Evolutionary conservation across 345 rosid genomes (phyloP), one percentile per base, ranked within the genome.

Genomic region (Hevea brasiliensis): DNA sequence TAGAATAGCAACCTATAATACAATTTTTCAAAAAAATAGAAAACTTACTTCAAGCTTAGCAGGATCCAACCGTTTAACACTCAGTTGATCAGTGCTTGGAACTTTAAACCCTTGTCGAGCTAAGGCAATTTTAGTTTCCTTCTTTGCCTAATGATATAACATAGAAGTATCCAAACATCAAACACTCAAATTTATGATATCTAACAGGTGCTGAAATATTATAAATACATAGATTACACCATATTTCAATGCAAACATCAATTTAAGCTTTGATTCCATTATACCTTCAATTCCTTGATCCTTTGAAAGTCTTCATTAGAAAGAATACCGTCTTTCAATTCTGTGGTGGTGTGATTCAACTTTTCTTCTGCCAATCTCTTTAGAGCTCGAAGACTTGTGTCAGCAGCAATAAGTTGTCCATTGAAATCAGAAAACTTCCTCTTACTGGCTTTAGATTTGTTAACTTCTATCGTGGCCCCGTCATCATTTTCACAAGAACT

Each of bases 231-330:
- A n/a, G 62, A 32, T 54, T 40, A 35, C 18, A 68, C 1, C 26
- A 27, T 59, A 45, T 41, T 8, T 53, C n/a, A 45, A 18, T 42
- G 27, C 64, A 45, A 45, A 56, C 17, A 15, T 37, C 42, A 44
- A 55, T 44, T 53, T 29, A 68, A 56, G 17, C 67, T 55, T 47
- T 75, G 8, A 60, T 14, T 14, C 20, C 12, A 69, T 65, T 54
- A 74, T 77, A 95, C 99, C 93, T 85, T 86, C 70, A 89, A 88
- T 75, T 91, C 84, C 87, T 91, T 92, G 77, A 92, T 95, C 83
- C 78, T 94, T 68, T 61, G 86, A 78, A 95, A 95, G 79, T 95
- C 98, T 75, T 89, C 99, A 65, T 92, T 91, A 29, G 97, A 95
- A 71, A 92, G 97, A 83, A 95, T 84, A 61, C 93, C 97, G 74